phyloP scores from a whole-genome alignment of 176 grass and related monocot genomes.

The Oryza glumipatula region DNA sequence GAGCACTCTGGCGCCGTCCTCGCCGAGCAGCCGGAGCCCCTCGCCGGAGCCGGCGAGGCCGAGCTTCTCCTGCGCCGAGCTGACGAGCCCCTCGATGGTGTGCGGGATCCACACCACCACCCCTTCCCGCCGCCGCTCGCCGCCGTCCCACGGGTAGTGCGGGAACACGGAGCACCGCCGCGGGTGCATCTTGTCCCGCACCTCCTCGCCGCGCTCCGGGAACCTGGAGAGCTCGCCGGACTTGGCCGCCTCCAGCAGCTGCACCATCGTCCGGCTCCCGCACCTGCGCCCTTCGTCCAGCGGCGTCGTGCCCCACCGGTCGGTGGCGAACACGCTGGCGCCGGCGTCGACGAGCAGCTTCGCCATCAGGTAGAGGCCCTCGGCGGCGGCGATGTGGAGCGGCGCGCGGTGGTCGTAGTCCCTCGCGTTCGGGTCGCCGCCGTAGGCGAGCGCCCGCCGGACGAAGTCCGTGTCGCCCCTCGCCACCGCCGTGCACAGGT shows the following conservation, averaged over 20 bases:
- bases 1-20: constrained; percentile 66
- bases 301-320: constrained; percentile 95
- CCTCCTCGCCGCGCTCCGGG: constrained; percentile 59
- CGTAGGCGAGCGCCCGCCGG: constrained; percentile 61
- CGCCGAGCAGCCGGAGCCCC: constrained; percentile 52
- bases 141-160: constrained; percentile 62
- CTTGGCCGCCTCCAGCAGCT: constrained; percentile 68
- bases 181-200: constrained; percentile 68
- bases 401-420: constrained; percentile 93
- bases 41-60: constrained; percentile 14
- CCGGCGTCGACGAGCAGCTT: constrained; percentile 79
- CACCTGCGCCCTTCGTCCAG: constrained; percentile 78
- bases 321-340: constrained; percentile 77
- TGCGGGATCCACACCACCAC: constrained; percentile 75
- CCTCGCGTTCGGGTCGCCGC: constrained; percentile 64
- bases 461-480: constrained; percentile 84
- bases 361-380: constrained; percentile 77
- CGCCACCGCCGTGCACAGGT: constrained; percentile 73
- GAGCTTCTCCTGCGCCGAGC: constrained; percentile 63
- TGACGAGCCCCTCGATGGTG: constrained; percentile 61
- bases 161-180: constrained; percentile 81
- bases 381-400: constrained; percentile 88
- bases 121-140: constrained; percentile 59
- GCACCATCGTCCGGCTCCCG: constrained; percentile 59
- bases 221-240: constrained; percentile 67